Conservation (phyloP, 345 rosid genomes). For the Populus ilicifolia region DNA sequence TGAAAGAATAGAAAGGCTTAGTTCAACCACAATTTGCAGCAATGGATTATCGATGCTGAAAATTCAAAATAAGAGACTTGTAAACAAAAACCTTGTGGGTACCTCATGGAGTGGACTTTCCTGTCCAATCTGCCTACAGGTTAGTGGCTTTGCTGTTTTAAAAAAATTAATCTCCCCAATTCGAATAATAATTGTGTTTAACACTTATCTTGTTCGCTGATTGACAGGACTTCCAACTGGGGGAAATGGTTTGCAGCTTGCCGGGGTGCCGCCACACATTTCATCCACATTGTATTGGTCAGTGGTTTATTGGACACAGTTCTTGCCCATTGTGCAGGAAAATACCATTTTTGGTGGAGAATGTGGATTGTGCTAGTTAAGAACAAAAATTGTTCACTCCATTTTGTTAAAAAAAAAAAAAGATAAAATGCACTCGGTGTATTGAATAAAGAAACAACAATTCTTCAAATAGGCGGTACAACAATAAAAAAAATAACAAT, state of each 20-base stretch:
- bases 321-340: slow-evolving; percentile 46
- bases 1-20: not conserved
- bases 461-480: too few species aligned
- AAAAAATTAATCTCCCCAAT: not conserved
- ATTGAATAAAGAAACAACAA: too few species aligned
- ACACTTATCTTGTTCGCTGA: not conserved
- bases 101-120: slow-evolving; percentile 21
- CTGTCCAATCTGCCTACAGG: slow-evolving; percentile 51
- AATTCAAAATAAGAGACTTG: slow-evolving; percentile 16
- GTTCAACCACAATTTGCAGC: not conserved
- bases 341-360: not conserved
- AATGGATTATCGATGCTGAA: not conserved
- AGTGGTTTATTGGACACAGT: slow-evolving; percentile 24
- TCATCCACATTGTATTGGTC: slow-evolving; percentile 22
- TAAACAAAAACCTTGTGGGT: slow-evolving; percentile 20
- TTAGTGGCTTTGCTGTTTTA: not conserved
- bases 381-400: not conserved
- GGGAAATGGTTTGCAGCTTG: slow-evolving; percentile 23
- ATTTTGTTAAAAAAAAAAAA: not conserved
- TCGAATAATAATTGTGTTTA: not conserved
- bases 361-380: not conserved
- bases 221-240: slow-evolving; percentile 30
- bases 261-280: slow-evolving; percentile 34
- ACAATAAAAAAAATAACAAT: too few species aligned
- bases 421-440: too few species aligned